These are phyloP conservation scores for Boletus sp. DNA, from an alignment of 768 basidiomycete genomes.

Conservation along the genomic window DNA sequence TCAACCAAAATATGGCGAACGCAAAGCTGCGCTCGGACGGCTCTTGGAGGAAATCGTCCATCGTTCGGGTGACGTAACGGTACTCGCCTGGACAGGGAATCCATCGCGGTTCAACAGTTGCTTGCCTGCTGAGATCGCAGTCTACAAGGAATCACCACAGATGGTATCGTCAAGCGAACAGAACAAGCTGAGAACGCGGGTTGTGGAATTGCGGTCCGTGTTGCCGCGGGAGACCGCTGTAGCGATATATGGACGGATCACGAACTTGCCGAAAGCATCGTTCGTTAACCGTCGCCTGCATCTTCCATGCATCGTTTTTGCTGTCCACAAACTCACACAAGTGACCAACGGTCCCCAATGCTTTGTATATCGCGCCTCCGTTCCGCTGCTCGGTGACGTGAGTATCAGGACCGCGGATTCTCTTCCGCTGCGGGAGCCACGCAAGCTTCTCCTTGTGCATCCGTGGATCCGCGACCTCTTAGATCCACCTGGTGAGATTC, in stretches of 20 bases:
- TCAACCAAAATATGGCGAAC: constrained; percentile 1
- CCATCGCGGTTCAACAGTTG: constrained; percentile 4
- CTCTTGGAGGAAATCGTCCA: constrained; percentile 6
- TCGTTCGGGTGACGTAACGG: constrained; percentile 3
- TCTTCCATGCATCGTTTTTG: constrained; percentile 3
- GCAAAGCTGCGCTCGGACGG: neutral
- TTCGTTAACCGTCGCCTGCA: neutral
- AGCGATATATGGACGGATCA: neutral
- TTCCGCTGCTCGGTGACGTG: neutral
- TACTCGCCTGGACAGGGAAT: constrained; percentile 2
- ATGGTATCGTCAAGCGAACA: neutral
- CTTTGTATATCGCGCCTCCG: neutral
- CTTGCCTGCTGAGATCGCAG: neutral
- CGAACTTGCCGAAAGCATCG: neutral
- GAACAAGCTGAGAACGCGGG: neutral
- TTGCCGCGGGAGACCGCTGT: neutral
- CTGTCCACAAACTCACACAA: neutral
- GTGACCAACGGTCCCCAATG: neutral
- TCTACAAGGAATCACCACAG: neutral
- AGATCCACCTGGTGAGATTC: neutral
- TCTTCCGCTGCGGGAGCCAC: neutral
- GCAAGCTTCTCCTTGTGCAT: neutral
- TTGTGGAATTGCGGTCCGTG: neutral
- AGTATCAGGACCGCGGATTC: neutral
- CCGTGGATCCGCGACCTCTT: constrained; percentile 1